phyloP scores from a whole-genome alignment of 208 protist genomes.

The Crithidia sp. region DNA sequence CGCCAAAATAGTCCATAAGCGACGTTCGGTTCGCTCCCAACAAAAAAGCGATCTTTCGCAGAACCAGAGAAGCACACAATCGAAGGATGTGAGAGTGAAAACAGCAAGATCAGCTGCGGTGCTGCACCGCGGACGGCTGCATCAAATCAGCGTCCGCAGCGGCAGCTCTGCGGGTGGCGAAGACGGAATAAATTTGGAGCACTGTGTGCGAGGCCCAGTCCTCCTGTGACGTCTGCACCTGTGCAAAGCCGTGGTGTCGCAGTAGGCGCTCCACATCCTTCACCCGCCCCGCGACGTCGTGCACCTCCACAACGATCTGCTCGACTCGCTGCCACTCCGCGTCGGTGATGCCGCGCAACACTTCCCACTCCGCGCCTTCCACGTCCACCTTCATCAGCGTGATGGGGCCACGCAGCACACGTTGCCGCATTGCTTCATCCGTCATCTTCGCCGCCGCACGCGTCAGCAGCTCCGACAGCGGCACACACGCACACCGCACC shows the following conservation, averaged over 20 bases:
- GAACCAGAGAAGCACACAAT: too few relatives aligned
- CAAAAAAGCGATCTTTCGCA: too few relatives aligned
- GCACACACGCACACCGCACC: slow-evolving; percentile 22
- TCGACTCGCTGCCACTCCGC: slow-evolving; percentile 37
- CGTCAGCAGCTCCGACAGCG: slow-evolving; percentile 25
- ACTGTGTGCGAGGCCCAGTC: slow-evolving; percentile 37
- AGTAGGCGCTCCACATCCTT: slow-evolving; percentile 28
- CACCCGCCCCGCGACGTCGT: slow-evolving; percentile 44
- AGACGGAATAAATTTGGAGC: slow-evolving; percentile 36
- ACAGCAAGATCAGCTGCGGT: background rate
- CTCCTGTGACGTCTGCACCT: slow-evolving; percentile 26
- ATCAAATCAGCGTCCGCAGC: background rate
- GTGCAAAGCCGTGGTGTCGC: slow-evolving; percentile 25
- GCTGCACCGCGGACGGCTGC: background rate
- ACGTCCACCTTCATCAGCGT: slow-evolving; percentile 55
- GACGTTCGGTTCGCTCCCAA: too few relatives aligned
- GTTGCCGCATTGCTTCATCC: slow-evolving; percentile 3
- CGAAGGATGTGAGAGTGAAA: too few relatives aligned
- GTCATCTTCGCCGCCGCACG: slow-evolving; percentile 6
- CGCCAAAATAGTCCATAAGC: too few relatives aligned
- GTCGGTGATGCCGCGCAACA: slow-evolving; percentile 37
- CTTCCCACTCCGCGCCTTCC: slow-evolving; percentile 50
- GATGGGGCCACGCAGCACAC: slow-evolving; percentile 24
- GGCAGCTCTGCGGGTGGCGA: background rate
- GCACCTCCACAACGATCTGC: slow-evolving; percentile 54